Conservation (phyloP, 345 rosid genomes). For the Brassica nigra region DNA sequence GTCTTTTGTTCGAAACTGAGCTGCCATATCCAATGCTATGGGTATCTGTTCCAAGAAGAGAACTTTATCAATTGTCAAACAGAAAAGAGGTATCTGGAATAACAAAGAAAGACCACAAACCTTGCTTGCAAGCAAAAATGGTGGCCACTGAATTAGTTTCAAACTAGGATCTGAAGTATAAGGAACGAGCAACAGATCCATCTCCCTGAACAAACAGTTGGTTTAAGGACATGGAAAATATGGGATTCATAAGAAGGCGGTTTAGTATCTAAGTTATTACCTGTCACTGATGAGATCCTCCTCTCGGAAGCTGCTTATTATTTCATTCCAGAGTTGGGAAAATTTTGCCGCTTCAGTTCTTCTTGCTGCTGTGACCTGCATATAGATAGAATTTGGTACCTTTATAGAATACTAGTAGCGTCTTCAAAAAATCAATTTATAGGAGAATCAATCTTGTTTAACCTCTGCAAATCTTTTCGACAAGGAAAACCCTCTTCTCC, state of each 20-base stretch:
- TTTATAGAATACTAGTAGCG: slow-evolving; percentile 3
- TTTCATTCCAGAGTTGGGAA: slow-evolving; percentile 98
- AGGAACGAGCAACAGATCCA: slow-evolving; percentile 95
- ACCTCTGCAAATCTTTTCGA: slow-evolving; percentile 88
- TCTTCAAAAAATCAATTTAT: slow-evolving; percentile 15
- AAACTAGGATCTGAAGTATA: slow-evolving; percentile 91
- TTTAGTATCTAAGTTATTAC: slow-evolving; percentile 48
- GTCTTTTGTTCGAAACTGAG: slow-evolving; percentile 74
- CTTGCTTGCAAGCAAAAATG: slow-evolving; percentile 98
- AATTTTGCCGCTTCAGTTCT: slow-evolving; percentile 99
- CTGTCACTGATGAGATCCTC: slow-evolving; percentile 98
- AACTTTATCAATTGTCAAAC: slow-evolving; percentile 16
- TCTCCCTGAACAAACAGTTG: slow-evolving; percentile 65
- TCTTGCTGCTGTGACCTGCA: slow-evolving; percentile 77
- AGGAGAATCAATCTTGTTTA: slow-evolving; percentile 30
- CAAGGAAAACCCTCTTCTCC: slow-evolving; percentile 84
- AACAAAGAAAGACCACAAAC: slow-evolving; percentile 45
- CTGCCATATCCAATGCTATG: slow-evolving; percentile 95
- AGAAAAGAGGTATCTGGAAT: slow-evolving; percentile 4
- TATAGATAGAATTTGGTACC: slow-evolving; percentile 28
- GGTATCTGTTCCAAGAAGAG: slow-evolving; percentile 64
- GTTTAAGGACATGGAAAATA: slow-evolving; percentile 34
- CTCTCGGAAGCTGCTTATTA: slow-evolving; percentile 92
- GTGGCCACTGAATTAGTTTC: slow-evolving; percentile 97
- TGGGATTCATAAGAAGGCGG: slow-evolving; percentile 11